These are phyloP conservation scores for Annulohypoxylon moriforme DNA, from an alignment of 495 filamentous ascomycete genomes.

Conservation along the genomic window DNA sequence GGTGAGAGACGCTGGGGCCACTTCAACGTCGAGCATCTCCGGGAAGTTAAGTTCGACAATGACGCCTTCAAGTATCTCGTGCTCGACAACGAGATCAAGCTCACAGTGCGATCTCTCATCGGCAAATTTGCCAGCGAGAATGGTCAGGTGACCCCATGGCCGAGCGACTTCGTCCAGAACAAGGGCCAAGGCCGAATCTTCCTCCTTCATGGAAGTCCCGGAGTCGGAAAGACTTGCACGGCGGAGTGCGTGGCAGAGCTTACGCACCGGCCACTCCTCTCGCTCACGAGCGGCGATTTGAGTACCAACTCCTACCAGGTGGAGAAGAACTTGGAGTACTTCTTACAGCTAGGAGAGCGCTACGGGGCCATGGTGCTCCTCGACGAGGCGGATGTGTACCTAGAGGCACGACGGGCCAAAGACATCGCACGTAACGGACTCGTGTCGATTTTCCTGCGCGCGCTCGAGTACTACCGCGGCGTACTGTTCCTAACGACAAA, in stretches of 20 bases:
- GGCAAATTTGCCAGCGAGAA: slow-evolving; percentile 43
- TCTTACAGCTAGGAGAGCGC: slow-evolving; percentile 54
- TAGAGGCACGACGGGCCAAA: slow-evolving; percentile 73
- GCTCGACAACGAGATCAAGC: slow-evolving; percentile 44
- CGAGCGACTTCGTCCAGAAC: slow-evolving; percentile 46
- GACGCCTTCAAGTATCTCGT: slow-evolving; percentile 46
- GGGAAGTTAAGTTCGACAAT: slow-evolving; percentile 41
- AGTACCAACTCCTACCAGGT: slow-evolving; percentile 46
- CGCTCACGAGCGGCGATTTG: slow-evolving; percentile 55
- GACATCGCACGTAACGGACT: slow-evolving; percentile 82
- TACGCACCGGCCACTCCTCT: slow-evolving; percentile 51
- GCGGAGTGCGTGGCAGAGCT: slow-evolving; percentile 56
- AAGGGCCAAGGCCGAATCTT: slow-evolving; percentile 48
- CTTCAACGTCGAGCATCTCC: slow-evolving; percentile 40
- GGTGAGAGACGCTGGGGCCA: slow-evolving; percentile 54
- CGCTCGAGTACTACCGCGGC: slow-evolving; percentile 57
- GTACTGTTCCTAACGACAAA: slow-evolving; percentile 59
- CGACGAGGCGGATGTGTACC: slow-evolving; percentile 61
- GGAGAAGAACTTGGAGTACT: slow-evolving; percentile 54
- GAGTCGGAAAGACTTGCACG: slow-evolving; percentile 46
- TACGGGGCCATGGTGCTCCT: slow-evolving; percentile 58
- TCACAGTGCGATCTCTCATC: slow-evolving; percentile 40
- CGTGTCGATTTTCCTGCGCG: slow-evolving; percentile 70
- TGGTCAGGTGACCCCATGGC: slow-evolving; percentile 41
- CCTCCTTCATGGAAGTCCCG: slow-evolving; percentile 43